Conservation (phyloP, 345 rosid genomes). For the Psidium guajava region DNA sequence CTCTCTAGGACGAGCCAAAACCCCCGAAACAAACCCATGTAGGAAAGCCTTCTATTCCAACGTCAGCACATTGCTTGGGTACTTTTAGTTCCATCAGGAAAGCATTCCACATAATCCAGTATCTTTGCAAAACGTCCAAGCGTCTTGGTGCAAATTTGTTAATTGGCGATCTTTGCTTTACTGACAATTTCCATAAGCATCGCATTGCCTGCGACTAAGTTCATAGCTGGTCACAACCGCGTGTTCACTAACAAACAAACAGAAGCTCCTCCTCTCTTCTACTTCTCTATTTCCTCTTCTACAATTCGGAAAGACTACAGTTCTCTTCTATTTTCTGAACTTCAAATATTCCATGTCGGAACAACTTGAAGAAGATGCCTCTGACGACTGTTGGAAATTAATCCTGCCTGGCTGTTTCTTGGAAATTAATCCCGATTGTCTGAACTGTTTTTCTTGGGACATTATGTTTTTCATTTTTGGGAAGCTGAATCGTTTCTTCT, state of each 20-base stretch:
- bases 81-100: conserved; percentile 66
- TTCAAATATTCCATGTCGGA: no score
- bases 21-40: conserved; percentile 36
- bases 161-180: neutral
- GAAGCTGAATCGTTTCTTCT: no score
- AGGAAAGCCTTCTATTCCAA: conserved; percentile 71
- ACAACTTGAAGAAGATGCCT: no score
- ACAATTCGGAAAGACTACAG: no score
- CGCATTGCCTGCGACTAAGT: no score
- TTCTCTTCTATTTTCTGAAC: no score
- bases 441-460: no score
- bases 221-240: neutral
- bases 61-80: conserved; percentile 62
- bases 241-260: neutral
- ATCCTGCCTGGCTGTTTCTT: no score
- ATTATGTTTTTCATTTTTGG: no score
- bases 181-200: no score
- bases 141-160: conserved; percentile 27
- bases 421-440: no score
- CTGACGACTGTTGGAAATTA: no score
- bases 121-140: conserved; percentile 56
- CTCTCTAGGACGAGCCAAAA: neutral
- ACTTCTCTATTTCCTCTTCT: neutral
- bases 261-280: neutral
- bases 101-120: conserved; percentile 75